Evolutionary conservation across 345 rosid species (phyloP).

Genomic region (Noccaea bulbosa): DNA sequence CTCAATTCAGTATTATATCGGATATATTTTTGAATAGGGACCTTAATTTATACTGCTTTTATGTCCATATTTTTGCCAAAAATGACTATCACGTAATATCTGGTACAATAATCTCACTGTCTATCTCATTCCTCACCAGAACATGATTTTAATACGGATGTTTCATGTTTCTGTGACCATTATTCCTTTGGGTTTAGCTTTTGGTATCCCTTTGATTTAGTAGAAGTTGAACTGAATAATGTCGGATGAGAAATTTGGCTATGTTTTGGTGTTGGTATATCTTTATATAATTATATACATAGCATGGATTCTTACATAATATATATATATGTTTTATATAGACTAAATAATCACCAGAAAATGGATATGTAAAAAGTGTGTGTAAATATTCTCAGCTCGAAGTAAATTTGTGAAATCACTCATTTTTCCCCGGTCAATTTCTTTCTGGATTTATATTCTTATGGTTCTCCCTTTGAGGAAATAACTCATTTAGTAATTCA

Average conservation of each 20-base stretch:
- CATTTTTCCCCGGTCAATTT: too few species aligned
- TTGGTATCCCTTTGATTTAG: neutral
- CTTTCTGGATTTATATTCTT: too few species aligned
- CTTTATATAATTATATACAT: neutral
- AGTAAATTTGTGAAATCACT: too few species aligned
- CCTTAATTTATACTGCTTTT: neutral
- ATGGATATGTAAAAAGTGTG: too few species aligned
- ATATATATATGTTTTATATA: neutral
- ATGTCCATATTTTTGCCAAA: conserved; percentile 2
- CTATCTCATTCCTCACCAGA: conserved; percentile 15
- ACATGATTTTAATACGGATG: too few species aligned
- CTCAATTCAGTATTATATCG: neutral
- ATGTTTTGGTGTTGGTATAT: neutral
- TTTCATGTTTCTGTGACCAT: too few species aligned
- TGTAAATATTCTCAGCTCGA: too few species aligned
- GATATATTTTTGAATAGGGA: neutral
- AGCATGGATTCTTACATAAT: neutral
- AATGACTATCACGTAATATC: neutral
- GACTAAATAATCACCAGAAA: neutral
- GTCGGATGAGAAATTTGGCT: neutral
- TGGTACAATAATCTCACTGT: conserved; percentile 21
- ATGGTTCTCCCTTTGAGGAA: too few species aligned
- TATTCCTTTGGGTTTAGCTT: neutral
- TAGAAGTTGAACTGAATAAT: neutral
- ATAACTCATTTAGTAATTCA: neutral